Evolutionary conservation across 441 rosid genomes (phyloP), one percentile per base, ranked within the genome.

Genomic region (Brassica hybrid): DNA sequence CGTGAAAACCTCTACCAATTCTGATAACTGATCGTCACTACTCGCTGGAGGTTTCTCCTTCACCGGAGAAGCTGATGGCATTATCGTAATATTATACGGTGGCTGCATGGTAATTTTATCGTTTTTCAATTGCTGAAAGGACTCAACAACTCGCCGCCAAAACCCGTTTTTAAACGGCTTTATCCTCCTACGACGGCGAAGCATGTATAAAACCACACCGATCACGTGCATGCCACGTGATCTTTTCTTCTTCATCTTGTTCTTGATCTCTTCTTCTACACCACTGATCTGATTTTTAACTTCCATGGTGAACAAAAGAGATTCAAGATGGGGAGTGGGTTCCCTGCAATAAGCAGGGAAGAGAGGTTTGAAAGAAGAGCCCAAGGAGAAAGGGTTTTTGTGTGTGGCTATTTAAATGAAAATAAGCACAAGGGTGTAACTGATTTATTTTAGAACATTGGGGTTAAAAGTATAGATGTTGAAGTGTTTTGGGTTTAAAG

Each of bases 41-140:
- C 36, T 60, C 25, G 48, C 73, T 17, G 58, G 62, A 71, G 17
- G 14, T 57, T 60, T 14, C 58, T 60, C 75, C 17, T 27, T 58
- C 69, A 9, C 43, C 32, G 48, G 58, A n/a, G 67, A 41, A 71
- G 61, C 17, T 1, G 27, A 4, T 54, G 77, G 58, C 76, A 73
- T 16, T 7, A 73, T 43, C 59, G 30, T 48, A 50, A 48, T 11
- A 63, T 48, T 64, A 41, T 65, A 65, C 30, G 71, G 67, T 56
- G 78, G 23, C 14, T 62, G 3, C 64, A 36, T 43, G 34, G 30
- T 56, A 11, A 56, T 41, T 9, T 19, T 11, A 25, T 68, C 79
- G 63, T 30, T 69, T 63, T 86, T 88, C 78, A 86, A 73, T 16
- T 86, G 88, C 2, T 87, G 86, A 73, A 87, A 74, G 4, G 93